Base-by-base conservation (phyloP, 2,329 filamentous ascomycete species). In the Cladobotryum protrusum region DNA sequence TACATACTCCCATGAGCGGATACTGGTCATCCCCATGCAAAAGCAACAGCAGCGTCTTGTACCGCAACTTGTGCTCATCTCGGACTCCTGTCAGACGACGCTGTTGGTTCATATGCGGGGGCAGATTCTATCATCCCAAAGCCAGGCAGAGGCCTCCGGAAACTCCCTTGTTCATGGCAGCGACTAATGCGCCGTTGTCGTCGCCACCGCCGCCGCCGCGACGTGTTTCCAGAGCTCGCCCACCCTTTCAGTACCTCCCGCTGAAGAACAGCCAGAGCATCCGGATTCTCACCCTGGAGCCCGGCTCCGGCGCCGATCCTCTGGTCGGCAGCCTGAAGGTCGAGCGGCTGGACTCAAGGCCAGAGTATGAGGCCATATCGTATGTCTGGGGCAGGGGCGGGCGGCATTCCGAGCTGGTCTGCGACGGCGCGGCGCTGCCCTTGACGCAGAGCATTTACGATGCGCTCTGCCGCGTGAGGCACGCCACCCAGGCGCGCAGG, bases 311-410 rank as follows among this genome's bases (percentile, higher is more conserved):
- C 8, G 48, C 58, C 13, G 59, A 61, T 7, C 63, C 63, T 18
- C 53, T 67, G 15, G 52, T 58, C 14, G 65, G 65, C 15, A 46
- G 48, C 29, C 59, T 67, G 19, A 48, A 48, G 3, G 41, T 57
- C 8, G 60, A 63, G 47, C 49, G 53, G 18, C 54, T 67, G 13
- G 57, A 61, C 43, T 44, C 47, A 5, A 34, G 19, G 2, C 59
- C 59, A 1, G 41, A 48, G 39, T 69, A 68, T 50, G 64, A 67
- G 29, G 57, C 66, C 20, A 61, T 69, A 45, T 69, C 67, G 3
- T 69, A 69, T 32, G 67, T 65, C 19, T 68, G 66, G 66, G 65
- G 63, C n/a, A 55, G 54, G 9, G 57, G 57, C 14, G 54, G 44
- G 14, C 59, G 61, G 9, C 50, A 43, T 35, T 56, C 54, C 0